Evolutionary conservation across 2,329 filamentous ascomycete genomes (phyloP), one percentile per base, ranked within the genome.

Genomic region (Scedosporium dehoogii): DNA sequence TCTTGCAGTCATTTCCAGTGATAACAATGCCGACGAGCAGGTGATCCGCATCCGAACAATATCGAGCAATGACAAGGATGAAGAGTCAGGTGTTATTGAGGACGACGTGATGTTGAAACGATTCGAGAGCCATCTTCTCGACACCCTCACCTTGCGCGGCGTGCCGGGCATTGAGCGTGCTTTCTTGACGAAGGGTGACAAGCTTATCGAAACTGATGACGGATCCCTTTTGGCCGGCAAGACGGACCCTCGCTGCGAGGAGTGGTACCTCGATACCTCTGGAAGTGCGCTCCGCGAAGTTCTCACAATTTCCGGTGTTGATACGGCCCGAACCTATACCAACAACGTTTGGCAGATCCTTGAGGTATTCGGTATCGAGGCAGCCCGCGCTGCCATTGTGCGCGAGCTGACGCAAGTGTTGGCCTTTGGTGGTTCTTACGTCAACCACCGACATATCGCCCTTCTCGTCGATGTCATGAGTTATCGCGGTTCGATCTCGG

Each of bases 381-480:
- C 92, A 67, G 92, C 92, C 65, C 89, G 94, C 70, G 86, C 89
- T 58, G 90, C 92, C 61, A 81, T 99, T 63, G 86, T 96, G 68
- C 87, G 89, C 65, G 96, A 99, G 73, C 77, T 99, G 80, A 91
- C 89, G 33, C 87, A 91, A 70, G 94, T 99, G 72, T 78, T 99
- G 78, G 92, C 94, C 27, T 99, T 99, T 73, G 94, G 97, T 73
- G 96, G 96, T 84, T 97, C 94, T 14, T 99, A 99, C 74, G 94
- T 99, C 83, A 99, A 99, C 75, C 92, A 97, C 78, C 92, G 94
- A 70, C 94, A 99, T 79, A 86, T 99, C 79, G 90, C 92, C 58
- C 85, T 99, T 42, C 82, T 99, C 61, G 92, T 96, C 67, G 94
- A 99, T 77, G 91, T 99, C 66, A 99, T 99, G 94, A 97, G 92